Percentiles rank a stretch among this genome's conserved stretches.
Evolutionary conservation across 306 rosid genomes (phyloP).

Genomic region (Vigna reflexopilosa): DNA sequence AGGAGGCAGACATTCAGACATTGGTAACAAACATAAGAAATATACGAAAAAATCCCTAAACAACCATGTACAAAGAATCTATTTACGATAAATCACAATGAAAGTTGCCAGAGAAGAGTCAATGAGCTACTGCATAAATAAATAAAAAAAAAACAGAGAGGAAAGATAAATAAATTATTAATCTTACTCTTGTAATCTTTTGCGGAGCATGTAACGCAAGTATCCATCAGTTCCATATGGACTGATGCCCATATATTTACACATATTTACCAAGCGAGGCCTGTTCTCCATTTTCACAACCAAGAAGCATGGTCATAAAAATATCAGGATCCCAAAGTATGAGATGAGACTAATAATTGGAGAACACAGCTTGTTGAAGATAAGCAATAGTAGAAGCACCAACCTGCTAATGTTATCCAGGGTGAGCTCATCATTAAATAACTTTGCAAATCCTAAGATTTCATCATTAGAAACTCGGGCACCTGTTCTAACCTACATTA

Average conservation of each 20-base stretch:
- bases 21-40: slow-evolving; percentile 24
- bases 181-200: slow-evolving; percentile 74
- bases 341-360: slow-evolving; percentile 17
- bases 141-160: slow-evolving; percentile 7
- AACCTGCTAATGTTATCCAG: slow-evolving; percentile 93
- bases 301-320: slow-evolving; percentile 37
- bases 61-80: neutral
- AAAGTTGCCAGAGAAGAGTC: slow-evolving; percentile 12
- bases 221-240: slow-evolving; percentile 85
- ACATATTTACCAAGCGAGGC: slow-evolving; percentile 90
- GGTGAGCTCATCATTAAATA: slow-evolving; percentile 92
- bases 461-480: slow-evolving; percentile 76
- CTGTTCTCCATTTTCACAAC: slow-evolving; percentile 54
- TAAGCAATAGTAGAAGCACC: slow-evolving; percentile 26
- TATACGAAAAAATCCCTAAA: slow-evolving; percentile 14
- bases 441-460: slow-evolving; percentile 82
- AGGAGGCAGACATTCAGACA: slow-evolving; percentile 9
- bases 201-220: slow-evolving; percentile 85
- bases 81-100: neutral
- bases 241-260: slow-evolving; percentile 90
- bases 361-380: slow-evolving; percentile 27
- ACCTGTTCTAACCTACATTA: slow-evolving; percentile 76
- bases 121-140: slow-evolving; percentile 19
- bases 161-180: slow-evolving; percentile 26
- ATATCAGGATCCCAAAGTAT: slow-evolving; percentile 37